Conservation (phyloP, 2,329 filamentous ascomycete species). For the Septoria linicola region DNA sequence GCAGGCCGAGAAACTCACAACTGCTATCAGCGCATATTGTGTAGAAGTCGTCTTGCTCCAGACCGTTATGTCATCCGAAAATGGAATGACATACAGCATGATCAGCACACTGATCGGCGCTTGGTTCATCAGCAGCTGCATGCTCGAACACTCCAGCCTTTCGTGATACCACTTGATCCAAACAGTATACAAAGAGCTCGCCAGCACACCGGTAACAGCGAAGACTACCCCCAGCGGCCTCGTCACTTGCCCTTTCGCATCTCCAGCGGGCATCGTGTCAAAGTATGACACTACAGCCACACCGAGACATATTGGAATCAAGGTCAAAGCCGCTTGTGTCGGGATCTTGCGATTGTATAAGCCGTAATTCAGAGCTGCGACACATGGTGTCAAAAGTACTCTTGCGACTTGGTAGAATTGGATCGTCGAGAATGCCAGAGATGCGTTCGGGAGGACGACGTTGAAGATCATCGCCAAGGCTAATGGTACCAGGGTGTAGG, state of each 20-base stretch:
- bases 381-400: conserved; percentile 64
- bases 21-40: conserved; percentile 50
- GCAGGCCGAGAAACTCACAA: conserved; percentile 46
- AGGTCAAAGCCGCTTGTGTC: conserved; percentile 52
- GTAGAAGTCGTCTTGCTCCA: conserved; percentile 51
- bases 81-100: conserved; percentile 65
- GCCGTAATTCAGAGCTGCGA: conserved; percentile 64
- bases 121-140: conserved; percentile 69
- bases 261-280: conserved; percentile 54
- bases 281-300: conserved; percentile 68
- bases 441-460: conserved; percentile 67
- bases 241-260: conserved; percentile 51
- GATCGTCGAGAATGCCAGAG: conserved; percentile 65
- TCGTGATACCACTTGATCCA: conserved; percentile 67
- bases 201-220: conserved; percentile 62
- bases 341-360: conserved; percentile 61
- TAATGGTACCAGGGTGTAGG: conserved; percentile 62
- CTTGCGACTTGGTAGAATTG: conserved; percentile 70
- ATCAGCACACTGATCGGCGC: conserved; percentile 62
- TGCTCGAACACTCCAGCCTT: conserved; percentile 64
- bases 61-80: conserved; percentile 62
- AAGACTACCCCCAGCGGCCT: conserved; percentile 61
- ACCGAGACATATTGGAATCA: conserved; percentile 61
- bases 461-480: conserved; percentile 67
- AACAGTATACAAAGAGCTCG: conserved; percentile 66